These are phyloP conservation scores for Colletotrichum aenigma DNA, from an alignment of 2,329 filamentous ascomycete species.

Conservation along the genomic window DNA sequence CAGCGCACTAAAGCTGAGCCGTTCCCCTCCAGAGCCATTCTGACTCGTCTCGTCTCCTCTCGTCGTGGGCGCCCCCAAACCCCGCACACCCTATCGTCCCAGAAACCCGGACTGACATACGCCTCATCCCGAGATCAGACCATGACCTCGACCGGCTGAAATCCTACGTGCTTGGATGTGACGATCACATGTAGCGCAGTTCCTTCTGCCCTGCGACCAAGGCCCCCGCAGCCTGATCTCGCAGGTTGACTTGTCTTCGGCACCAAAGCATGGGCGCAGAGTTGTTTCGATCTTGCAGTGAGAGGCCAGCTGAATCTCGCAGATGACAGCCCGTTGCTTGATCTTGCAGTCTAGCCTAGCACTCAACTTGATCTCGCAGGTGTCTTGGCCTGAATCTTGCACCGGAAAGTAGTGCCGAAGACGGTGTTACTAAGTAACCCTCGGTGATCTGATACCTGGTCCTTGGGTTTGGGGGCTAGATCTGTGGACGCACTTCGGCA, in stretches of 20 bases:
- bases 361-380: neutral
- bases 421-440: neutral
- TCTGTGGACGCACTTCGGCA: neutral
- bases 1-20: neutral
- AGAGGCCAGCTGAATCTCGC: neutral
- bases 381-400: neutral
- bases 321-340: rapidly evolving
- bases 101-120: neutral
- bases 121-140: neutral
- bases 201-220: neutral
- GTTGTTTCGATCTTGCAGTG: neutral
- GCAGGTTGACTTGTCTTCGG: neutral
- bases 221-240: neutral
- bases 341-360: neutral
- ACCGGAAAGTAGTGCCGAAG: neutral
- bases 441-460: neutral
- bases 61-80: neutral
- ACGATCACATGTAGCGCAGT: neutral
- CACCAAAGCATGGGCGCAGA: neutral
- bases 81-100: neutral
- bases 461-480: neutral
- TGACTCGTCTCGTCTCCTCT: neutral
- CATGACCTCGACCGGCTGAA: neutral
- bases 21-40: neutral
- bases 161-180: neutral